These are phyloP conservation scores for Coemansia sp. DNA, from an alignment of 192 early-diverging fungal genomes.

Conservation along the genomic window DNA sequence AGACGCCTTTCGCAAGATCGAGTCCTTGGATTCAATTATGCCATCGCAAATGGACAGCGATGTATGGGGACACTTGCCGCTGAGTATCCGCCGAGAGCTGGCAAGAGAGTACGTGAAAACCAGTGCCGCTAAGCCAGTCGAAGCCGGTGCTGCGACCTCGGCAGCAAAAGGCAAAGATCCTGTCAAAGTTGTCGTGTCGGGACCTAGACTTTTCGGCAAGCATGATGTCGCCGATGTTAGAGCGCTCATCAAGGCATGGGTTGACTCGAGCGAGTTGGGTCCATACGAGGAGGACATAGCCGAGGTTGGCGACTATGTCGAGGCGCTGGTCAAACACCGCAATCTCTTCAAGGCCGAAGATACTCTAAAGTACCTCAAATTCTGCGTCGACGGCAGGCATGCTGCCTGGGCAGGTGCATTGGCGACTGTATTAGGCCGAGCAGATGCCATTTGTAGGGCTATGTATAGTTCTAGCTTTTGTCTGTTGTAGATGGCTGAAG, in stretches of 20 bases:
- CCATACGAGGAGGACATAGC: constrained; percentile 35
- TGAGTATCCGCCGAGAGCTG: constrained; percentile 40
- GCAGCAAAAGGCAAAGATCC: not conserved
- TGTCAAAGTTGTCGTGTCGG: not conserved
- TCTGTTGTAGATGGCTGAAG: not conserved
- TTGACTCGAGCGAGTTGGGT: constrained; percentile 17
- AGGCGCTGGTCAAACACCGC: constrained; percentile 24
- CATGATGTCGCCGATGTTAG: constrained; percentile 18
- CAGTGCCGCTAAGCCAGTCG: not conserved
- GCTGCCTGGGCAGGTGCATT: constrained; percentile 24
- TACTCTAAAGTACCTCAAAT: constrained; percentile 18
- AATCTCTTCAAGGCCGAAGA: constrained; percentile 23
- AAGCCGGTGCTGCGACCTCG: not conserved
- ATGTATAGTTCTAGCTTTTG: constrained; percentile 36
- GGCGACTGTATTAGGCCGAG: not conserved
- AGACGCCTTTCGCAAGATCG: constrained; percentile 37
- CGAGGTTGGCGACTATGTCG: constrained; percentile 37
- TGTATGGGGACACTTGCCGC: constrained; percentile 37
- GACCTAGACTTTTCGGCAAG: constrained; percentile 31
- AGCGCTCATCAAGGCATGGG: constrained; percentile 30
- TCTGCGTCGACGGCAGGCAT: constrained; percentile 3
- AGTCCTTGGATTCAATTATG: constrained; percentile 37
- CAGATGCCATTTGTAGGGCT: constrained; percentile 20
- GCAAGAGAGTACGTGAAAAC: constrained; percentile 35
- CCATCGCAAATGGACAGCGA: constrained; percentile 48